Evolutionary conservation across 192 early-diverging fungal species (phyloP), one percentile per base, ranked within the genome.

Genomic region (Piromyces finnis): DNA sequence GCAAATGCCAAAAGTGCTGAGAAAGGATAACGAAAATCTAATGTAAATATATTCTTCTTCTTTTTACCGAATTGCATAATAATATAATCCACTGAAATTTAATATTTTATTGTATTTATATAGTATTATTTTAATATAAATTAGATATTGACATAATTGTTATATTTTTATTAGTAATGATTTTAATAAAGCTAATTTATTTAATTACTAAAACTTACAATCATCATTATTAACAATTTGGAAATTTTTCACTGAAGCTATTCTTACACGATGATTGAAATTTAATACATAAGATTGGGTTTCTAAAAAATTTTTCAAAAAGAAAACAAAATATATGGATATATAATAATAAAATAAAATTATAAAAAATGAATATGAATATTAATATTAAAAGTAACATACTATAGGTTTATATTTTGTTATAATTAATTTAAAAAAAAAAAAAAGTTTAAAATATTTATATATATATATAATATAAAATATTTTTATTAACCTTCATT

Each of bases 241-340:
- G 83, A 99, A 97, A 84, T 98, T 99, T 83, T 99, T 99, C 16
- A 98, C 96, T 0, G 95, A 96, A 1, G 96, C 91, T 81, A 92
- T 81, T 15, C 91, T 91, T 2, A 99, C 95, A 16, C 97, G 86
- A 1, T 94, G 95, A 77, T 90, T 93, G 83, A 99, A 99, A 83
- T 98, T 97, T n/a, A 99, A 83, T 2, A 95, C 94, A 88, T 92
- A 98, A 26, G 94, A 93, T 79, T 92, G 88, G 12, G 93, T 94
- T 51, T 96, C 95, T 94, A n/a, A n/a, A n/a, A n/a, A n/a, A n/a
- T n/a, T n/a, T n/a, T n/a, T n/a, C n/a, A n/a, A n/a, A n/a, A n/a
- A n/a, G n/a, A n/a, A n/a, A n/a, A n/a, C n/a, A n/a, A n/a, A n/a
- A n/a, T n/a, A n/a, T n/a, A n/a, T n/a, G n/a, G n/a, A 85, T 3